phyloP scores from a whole-genome alignment of 2,329 filamentous ascomycete genomes.

The Penicillium sp. region DNA sequence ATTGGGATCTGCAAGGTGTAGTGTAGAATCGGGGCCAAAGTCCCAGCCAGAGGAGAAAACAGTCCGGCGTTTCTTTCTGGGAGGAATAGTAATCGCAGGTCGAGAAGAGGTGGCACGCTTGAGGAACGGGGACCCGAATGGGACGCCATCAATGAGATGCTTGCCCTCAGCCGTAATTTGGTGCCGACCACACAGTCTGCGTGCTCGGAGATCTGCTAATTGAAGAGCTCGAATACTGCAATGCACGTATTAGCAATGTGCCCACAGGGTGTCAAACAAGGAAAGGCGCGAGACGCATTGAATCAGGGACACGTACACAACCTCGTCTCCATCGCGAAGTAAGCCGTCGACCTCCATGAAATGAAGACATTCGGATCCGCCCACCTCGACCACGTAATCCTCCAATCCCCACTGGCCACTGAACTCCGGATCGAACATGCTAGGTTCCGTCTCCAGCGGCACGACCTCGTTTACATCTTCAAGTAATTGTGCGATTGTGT shows the following conservation, averaged over 20 bases:
- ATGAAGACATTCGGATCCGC: conserved; percentile 82
- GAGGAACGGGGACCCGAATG: conserved; percentile 71
- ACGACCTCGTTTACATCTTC: conserved; percentile 73
- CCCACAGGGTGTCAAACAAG: neutral
- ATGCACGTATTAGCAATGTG: conserved; percentile 1
- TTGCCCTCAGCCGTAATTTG: conserved; percentile 75
- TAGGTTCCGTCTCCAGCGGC: conserved; percentile 65
- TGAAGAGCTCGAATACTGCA: conserved; percentile 71
- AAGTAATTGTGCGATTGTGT: conserved; percentile 71
- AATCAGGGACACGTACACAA: conserved; percentile 56
- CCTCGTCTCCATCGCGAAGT: conserved; percentile 75
- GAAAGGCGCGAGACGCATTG: neutral
- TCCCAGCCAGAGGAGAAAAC: conserved; percentile 29
- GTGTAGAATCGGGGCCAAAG: conserved; percentile 11
- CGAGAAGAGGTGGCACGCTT: conserved; percentile 53
- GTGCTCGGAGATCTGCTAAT: conserved; percentile 65
- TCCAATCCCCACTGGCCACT: conserved; percentile 71
- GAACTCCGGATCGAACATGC: conserved; percentile 27
- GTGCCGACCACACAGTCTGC: conserved; percentile 68
- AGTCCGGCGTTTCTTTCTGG: conserved; percentile 61
- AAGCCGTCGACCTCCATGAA: conserved; percentile 67
- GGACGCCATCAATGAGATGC: conserved; percentile 77
- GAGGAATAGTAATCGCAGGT: conserved; percentile 65
- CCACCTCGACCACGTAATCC: conserved; percentile 79
- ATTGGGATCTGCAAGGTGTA: conserved; percentile 1